Percentiles rank a stretch among this genome's conserved stretches.
Conservation (phyloP, 2,329 filamentous ascomycete genomes). For the Paramyrothecium sp. region DNA sequence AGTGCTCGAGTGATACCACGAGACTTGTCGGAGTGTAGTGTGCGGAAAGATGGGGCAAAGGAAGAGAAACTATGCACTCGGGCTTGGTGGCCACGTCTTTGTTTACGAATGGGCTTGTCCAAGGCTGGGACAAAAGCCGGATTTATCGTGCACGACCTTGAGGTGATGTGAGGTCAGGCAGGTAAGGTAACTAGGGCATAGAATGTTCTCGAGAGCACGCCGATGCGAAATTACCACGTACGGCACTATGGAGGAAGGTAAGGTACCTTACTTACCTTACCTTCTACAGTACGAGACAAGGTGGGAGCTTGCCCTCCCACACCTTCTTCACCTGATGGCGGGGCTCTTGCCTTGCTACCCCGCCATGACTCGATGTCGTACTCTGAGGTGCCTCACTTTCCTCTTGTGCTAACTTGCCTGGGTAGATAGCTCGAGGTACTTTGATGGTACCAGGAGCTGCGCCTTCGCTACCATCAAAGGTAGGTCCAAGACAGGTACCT, state of each 20-base stretch:
- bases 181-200: background rate
- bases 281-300: no score
- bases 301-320: no score
- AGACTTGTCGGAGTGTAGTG: no score
- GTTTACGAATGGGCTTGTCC: no score
- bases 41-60: background rate
- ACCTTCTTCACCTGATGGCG: conserved; percentile 19
- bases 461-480: no score
- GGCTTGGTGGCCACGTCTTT: background rate
- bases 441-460: no score
- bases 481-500: no score
- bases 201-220: background rate
- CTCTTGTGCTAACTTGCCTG: no score
- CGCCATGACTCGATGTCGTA: conserved; percentile 11
- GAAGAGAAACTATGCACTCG: background rate
- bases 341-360: conserved; percentile 16
- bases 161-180: background rate
- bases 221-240: background rate
- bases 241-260: conserved; percentile 17
- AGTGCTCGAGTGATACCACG: no score
- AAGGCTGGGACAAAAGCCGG: no score
- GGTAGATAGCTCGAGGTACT: no score
- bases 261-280: conserved; percentile 13
- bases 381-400: background rate
- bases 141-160: background rate